Evolutionary conservation across 139 green algal species (phyloP), one percentile per base, ranked within the genome.

Genomic region (Tetradesmus obliquus): DNA sequence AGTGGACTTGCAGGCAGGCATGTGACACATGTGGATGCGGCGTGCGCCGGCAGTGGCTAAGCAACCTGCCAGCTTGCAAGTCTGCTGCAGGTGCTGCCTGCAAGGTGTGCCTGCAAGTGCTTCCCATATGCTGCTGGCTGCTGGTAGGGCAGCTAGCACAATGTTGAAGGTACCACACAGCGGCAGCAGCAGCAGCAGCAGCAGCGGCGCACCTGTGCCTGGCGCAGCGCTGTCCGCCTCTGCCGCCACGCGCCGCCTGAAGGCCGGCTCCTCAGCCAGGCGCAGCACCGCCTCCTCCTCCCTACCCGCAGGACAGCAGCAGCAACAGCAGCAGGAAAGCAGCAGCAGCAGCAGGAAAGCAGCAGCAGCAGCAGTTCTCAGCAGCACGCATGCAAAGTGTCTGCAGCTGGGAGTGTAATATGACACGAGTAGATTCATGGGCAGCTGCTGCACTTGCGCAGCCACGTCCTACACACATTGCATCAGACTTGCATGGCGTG

Each of bases 241-340:
- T 22, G 62, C 53, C 7, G 86, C 69, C n/a, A 88, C 71, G 53
- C 90, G 53, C 8, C 90, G 90, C 90, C 84, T 90, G 89, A 98
- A 98, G 17, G 74, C 79, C 1, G 93, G 81, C 79, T 98, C 95
- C 0, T 92, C 95, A 19, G 93, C 93, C 24, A 97, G 87, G 60
- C 91, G 66, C 10, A 93, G 80, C 0, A 95, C 95, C 0, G 96
- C 95, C 0, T 97, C 94, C 1, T 97, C 96, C 92, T 98, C 96
- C 93, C 95, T 96, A 86, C 9, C 79, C 20, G 22, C 82, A 24
- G 8, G n/a, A 2, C 84, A 88, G 12, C 57, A 58, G 84, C 10
- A 22, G 54, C 24, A 17, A 12, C 8, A 20, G 24, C 79, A 60
- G 79, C 32, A 45, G 32, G 32, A 45, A 13, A 10, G 60, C 60